phyloP scores from a whole-genome alignment of 2,329 filamentous ascomycete species.

The Pseudogymnoascus sp. region DNA sequence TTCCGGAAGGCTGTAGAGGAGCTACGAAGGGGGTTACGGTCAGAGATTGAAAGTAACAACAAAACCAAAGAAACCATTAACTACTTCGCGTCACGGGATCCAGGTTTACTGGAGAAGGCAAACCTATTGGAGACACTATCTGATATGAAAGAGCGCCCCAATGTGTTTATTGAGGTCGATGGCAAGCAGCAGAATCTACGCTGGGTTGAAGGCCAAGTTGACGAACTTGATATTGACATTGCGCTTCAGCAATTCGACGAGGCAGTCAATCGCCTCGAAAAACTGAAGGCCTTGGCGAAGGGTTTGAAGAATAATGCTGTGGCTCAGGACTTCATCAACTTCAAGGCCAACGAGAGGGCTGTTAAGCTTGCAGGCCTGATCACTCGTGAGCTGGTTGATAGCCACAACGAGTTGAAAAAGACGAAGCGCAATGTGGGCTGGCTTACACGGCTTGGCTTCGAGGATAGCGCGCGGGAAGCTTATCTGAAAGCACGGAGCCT shows the following conservation, averaged over 20 bases:
- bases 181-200: constrained; percentile 93
- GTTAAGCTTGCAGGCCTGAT: constrained; percentile 68
- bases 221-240: constrained; percentile 93
- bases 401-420: constrained; percentile 66
- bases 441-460: constrained; percentile 79
- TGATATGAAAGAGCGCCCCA: constrained; percentile 61
- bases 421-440: constrained; percentile 76
- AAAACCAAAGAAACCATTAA: constrained; percentile 79
- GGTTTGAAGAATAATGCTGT: constrained; percentile 77
- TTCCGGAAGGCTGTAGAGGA: constrained; percentile 92
- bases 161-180: constrained; percentile 86
- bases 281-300: constrained; percentile 69
- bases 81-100: constrained; percentile 73
- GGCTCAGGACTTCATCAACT: constrained; percentile 85
- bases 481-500: constrained; percentile 74
- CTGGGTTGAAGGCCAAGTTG: constrained; percentile 92
- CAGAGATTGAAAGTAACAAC: constrained; percentile 79
- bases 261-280: constrained; percentile 77
- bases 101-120: constrained; percentile 67
- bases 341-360: constrained; percentile 82
- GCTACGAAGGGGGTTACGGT: constrained; percentile 73
- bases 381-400: constrained; percentile 67
- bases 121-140: constrained; percentile 73
- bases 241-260: constrained; percentile 82
- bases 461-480: constrained; percentile 78